Percentiles rank a stretch among this genome's conserved stretches.
phyloP scores from a whole-genome alignment of 2,329 filamentous ascomycete genomes.

The Sarocladium brachiariae region DNA sequence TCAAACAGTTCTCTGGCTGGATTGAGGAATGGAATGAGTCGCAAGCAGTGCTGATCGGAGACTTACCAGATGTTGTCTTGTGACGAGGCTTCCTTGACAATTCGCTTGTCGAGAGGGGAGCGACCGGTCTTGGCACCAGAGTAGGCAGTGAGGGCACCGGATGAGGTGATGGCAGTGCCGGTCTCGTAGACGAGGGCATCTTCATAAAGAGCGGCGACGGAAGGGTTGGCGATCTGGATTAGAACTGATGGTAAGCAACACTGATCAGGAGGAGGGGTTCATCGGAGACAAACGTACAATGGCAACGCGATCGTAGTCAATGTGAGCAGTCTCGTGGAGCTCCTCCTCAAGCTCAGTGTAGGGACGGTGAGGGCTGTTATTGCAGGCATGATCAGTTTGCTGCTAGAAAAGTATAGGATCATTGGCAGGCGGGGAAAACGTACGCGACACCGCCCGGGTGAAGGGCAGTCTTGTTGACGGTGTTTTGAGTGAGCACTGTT shows the following conservation, averaged over 20 bases:
- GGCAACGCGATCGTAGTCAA: slow-evolving; percentile 96
- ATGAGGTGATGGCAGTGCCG: slow-evolving; percentile 93
- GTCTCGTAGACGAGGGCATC: slow-evolving; percentile 97
- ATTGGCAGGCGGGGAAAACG: slow-evolving; percentile 39
- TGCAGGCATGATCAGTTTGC: slow-evolving; percentile 9
- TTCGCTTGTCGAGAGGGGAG: slow-evolving; percentile 93
- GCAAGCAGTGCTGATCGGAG: not conserved
- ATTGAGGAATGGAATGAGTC: slow-evolving; percentile 8
- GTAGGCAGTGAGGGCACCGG: slow-evolving; percentile 92
- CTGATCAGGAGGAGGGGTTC: not conserved
- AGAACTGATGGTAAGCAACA: slow-evolving; percentile 17
- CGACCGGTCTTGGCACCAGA: slow-evolving; percentile 97
- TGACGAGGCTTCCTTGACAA: slow-evolving; percentile 85
- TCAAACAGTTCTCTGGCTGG: not conserved
- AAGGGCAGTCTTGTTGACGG: slow-evolving; percentile 85
- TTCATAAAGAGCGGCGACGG: slow-evolving; percentile 93
- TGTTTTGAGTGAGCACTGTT: slow-evolving; percentile 27
- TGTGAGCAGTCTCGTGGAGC: slow-evolving; percentile 95
- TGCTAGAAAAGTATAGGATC: not conserved
- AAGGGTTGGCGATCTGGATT: slow-evolving; percentile 73
- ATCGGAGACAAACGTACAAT: slow-evolving; percentile 61
- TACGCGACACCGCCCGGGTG: slow-evolving; percentile 88
- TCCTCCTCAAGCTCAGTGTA: slow-evolving; percentile 97
- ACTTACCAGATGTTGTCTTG: slow-evolving; percentile 81
- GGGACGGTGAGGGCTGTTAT: slow-evolving; percentile 64